Percentiles rank a stretch among this genome's conserved stretches.
Conservation (phyloP, 2,329 filamentous ascomycete genomes). For the Sarocladium oryzae region DNA sequence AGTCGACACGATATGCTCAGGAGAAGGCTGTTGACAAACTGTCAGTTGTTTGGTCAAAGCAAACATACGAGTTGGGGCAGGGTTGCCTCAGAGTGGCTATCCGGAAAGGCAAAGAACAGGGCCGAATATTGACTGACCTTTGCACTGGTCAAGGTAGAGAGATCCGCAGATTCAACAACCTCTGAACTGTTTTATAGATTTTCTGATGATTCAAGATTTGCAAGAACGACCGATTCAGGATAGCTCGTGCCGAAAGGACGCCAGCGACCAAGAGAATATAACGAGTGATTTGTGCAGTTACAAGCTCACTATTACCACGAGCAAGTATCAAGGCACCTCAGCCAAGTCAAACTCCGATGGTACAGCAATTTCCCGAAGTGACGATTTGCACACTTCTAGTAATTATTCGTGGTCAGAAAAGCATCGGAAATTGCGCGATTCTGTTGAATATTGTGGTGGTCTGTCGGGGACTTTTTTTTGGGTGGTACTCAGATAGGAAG, state of each 20-base stretch:
- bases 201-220: background rate
- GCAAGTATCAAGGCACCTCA: slow-evolving; percentile 19
- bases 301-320: slow-evolving; percentile 42
- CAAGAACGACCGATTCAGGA: slow-evolving; percentile 29
- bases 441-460: background rate
- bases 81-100: too few species aligned
- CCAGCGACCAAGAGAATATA: slow-evolving; percentile 45
- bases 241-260: slow-evolving; percentile 36
- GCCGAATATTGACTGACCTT: background rate
- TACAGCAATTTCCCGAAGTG: background rate
- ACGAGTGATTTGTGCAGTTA: slow-evolving; percentile 31
- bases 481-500: background rate
- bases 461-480: background rate
- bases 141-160: background rate
- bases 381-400: background rate
- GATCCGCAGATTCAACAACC: background rate
- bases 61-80: too few species aligned
- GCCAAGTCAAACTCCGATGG: background rate
- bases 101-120: too few species aligned
- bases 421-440: background rate
- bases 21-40: too few species aligned
- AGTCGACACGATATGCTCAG: too few species aligned
- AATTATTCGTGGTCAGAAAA: background rate
- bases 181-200: background rate
- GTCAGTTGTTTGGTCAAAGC: too few species aligned